Evolutionary conservation across 2,329 filamentous ascomycete genomes (phyloP).

Genomic region (Phialophora verrucosa): DNA sequence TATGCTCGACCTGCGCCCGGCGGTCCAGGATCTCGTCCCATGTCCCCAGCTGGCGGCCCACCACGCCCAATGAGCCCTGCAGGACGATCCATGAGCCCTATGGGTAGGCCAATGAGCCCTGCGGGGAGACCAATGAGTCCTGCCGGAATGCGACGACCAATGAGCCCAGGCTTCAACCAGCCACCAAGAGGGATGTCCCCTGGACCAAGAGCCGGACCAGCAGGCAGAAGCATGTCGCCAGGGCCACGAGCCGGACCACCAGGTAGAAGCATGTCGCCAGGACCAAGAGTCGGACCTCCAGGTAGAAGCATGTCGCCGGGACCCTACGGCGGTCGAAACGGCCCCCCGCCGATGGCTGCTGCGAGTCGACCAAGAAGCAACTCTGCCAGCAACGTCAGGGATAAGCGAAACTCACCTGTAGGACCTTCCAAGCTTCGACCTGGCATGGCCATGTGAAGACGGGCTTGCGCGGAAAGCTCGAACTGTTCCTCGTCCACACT

Average conservation of each 20-base stretch:
- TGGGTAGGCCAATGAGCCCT: constrained; percentile 31
- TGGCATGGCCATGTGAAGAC: constrained; percentile 32
- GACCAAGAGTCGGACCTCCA: constrained; percentile 48
- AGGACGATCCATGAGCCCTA: constrained; percentile 54
- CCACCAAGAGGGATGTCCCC: constrained; percentile 55
- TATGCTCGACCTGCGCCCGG: constrained; percentile 51
- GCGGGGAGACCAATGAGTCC: constrained; percentile 10
- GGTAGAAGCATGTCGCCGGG: constrained; percentile 53
- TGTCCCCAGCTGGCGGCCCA: constrained; percentile 35
- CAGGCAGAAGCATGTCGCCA: constrained; percentile 46
- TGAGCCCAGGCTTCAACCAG: constrained; percentile 43
- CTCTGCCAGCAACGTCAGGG: constrained; percentile 49
- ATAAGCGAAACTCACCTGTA: constrained; percentile 48
- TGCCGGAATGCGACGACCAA: constrained; percentile 29
- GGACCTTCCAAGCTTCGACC: constrained; percentile 39
- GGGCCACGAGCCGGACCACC: constrained; percentile 44
- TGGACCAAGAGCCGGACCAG: constrained; percentile 48
- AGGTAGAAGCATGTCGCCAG: constrained; percentile 52
- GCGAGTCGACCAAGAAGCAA: constrained; percentile 52
- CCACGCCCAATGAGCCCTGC: constrained; percentile 33
- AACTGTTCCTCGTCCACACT: neutral
- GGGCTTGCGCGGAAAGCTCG: neutral
- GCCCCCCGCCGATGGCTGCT: constrained; percentile 50
- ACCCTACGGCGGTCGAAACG: constrained; percentile 50
- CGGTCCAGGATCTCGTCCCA: constrained; percentile 39